These are phyloP conservation scores for Mytilinidion resinicola DNA, from an alignment of 495 filamentous ascomycete genomes.

Conservation along the genomic window DNA sequence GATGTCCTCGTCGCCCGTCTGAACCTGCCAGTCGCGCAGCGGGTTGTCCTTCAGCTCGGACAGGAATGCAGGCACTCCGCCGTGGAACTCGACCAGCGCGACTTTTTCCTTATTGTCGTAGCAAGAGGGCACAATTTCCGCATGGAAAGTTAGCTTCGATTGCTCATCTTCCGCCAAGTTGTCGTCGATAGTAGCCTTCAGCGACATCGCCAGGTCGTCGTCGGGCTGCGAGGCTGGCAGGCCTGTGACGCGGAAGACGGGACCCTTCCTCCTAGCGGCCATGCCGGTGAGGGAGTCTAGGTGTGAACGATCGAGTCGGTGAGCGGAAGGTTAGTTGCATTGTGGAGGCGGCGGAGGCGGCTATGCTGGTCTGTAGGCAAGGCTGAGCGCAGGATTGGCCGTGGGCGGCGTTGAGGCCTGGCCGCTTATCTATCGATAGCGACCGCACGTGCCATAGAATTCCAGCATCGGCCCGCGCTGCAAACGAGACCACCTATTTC, in stretches of 20 bases:
- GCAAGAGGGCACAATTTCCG: constrained; percentile 2
- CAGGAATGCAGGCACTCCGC: constrained; percentile 7
- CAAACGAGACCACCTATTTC: too few species aligned
- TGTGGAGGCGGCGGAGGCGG: not conserved
- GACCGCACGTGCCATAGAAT: too few species aligned
- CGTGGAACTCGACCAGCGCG: constrained; percentile 7
- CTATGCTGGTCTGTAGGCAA: not conserved
- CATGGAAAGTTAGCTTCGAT: not conserved
- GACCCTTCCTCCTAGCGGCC: constrained; percentile 4
- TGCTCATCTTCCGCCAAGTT: not conserved
- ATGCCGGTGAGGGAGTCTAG: too few species aligned
- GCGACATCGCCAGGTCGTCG: constrained; percentile 1
- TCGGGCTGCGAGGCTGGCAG: constrained; percentile 13
- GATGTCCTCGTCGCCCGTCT: constrained; percentile 13
- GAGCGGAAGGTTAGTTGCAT: not conserved
- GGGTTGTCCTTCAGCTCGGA: constrained; percentile 4
- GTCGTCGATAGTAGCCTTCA: constrained; percentile 6
- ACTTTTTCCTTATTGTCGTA: constrained; percentile 10
- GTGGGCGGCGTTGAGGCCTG: too few species aligned
- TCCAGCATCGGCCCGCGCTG: too few species aligned
- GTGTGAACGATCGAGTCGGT: not conserved
- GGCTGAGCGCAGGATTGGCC: too few species aligned
- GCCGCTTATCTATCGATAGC: too few species aligned
- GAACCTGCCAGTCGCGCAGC: constrained; percentile 5
- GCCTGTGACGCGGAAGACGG: constrained; percentile 12